phyloP scores from a whole-genome alignment of 192 early-diverging fungal species.

The Thoreauomyces humboldtii region DNA sequence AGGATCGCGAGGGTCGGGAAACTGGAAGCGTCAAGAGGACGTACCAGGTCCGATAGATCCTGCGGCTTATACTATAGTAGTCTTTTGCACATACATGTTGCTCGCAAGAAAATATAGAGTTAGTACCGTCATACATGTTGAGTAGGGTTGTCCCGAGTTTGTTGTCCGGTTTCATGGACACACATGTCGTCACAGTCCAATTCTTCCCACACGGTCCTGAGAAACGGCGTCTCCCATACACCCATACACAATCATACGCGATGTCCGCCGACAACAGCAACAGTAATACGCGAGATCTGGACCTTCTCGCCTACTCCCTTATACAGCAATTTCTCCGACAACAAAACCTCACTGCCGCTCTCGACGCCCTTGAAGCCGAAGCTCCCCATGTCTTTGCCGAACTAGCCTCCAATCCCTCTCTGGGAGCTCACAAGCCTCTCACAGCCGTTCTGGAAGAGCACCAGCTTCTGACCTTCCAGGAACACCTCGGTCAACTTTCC shows the following conservation, averaged over 20 bases:
- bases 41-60: conserved; percentile 14
- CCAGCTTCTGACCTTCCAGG: neutral
- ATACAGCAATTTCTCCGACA: conserved; percentile 45
- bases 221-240: no score
- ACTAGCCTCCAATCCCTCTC: conserved; percentile 29
- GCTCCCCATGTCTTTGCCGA: conserved; percentile 31
- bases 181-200: no score
- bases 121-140: no score
- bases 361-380: conserved; percentile 44
- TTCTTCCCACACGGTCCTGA: no score
- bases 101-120: no score
- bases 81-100: no score
- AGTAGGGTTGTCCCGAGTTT: no score
- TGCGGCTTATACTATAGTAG: no score
- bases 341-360: conserved; percentile 38
- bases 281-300: conserved; percentile 14
- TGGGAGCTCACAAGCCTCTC: conserved; percentile 36
- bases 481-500: neutral
- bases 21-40: neutral
- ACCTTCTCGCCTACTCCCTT: conserved; percentile 31
- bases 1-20: neutral
- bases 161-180: no score
- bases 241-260: no score
- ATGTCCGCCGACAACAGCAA: neutral
- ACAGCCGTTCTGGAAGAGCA: conserved; percentile 44